Base-by-base conservation (phyloP, 2,329 filamentous ascomycete species). In the Apiospora koreana region DNA sequence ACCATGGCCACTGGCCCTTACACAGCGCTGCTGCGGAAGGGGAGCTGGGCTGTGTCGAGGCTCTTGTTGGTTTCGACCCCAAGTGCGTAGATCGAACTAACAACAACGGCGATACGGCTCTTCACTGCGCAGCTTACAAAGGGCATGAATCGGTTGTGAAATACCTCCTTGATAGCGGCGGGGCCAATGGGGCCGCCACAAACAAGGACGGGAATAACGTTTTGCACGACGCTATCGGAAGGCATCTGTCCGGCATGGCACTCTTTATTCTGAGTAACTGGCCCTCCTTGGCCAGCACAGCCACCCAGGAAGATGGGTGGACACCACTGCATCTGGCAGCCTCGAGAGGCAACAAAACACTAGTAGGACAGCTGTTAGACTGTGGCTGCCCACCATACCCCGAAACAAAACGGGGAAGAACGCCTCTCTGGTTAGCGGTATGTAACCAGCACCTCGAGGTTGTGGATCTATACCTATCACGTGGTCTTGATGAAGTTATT, bases 321-420 rank as follows among this genome's bases (percentile, higher is more conserved):
- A 62, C 54, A n/a, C 6, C 18, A 6, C 54, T 62, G 3, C 54
- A 62, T 12, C 3, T 10, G 9, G 54, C 54, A n/a, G 28, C 28
- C 3, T 6, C 6, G 2, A 0, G 0, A 5, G 28, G 54, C 2
- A 21, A 38, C 8, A 7, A 35, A 8, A 2, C 3, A 1, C 8
- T 62, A 4, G 28, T 5, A 62, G 7, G 8, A 5, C 2, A 6
- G 1, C 12, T 62, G 7, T n/a, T 62, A 14, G 54, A 38, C 5
- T 6, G 2, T 35, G 54, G 54, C 12, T 38, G 18, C 6, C 28
- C 35, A 2, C 54, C 54, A 12, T 7, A 62, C 18, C 54, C 54
- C 9, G 18, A 38, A 4, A 8, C 1, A 0, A 1, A 5, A 2
- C 0, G 1, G 8, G 28, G 18, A 5, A 10, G 1, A 62, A 62